Evolutionary conservation across 768 basidiomycete species (phyloP).

Genomic region (Trametes sanguinea): DNA sequence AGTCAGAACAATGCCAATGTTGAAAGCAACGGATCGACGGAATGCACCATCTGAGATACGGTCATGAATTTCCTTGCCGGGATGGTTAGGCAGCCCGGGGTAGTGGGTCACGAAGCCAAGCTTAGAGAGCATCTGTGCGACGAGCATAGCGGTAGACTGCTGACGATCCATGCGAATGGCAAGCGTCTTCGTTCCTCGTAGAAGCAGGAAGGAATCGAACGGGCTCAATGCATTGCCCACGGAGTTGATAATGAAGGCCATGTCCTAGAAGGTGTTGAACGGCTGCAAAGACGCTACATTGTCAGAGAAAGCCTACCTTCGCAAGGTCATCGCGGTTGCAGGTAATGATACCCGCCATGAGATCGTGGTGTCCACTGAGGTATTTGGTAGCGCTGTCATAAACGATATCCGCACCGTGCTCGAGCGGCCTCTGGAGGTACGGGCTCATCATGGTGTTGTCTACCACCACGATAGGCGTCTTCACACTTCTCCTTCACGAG

Average conservation of each 20-base stretch:
- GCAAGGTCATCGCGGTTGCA: conserved; percentile 91
- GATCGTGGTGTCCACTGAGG: conserved; percentile 95
- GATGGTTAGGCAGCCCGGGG: conserved; percentile 84
- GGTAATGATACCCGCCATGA: conserved; percentile 96
- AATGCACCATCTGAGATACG: conserved; percentile 91
- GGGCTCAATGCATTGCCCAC: conserved; percentile 94
- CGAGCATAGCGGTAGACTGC: conserved; percentile 75
- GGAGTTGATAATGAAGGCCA: conserved; percentile 90
- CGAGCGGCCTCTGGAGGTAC: conserved; percentile 91
- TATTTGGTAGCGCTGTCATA: conserved; percentile 99
- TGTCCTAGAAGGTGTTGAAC: conserved; percentile 51
- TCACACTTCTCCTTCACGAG: conserved; percentile 83
- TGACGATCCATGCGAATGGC: conserved; percentile 96
- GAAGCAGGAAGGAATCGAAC: conserved; percentile 94
- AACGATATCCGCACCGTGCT: conserved; percentile 95
- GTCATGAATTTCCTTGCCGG: conserved; percentile 84
- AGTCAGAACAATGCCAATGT: too few relatives aligned
- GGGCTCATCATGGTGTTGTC: conserved; percentile 99
- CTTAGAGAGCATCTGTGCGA: conserved; percentile 81
- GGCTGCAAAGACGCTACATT: conserved; percentile 1
- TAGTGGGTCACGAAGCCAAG: conserved; percentile 93
- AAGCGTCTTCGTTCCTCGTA: conserved; percentile 95
- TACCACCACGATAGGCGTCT: conserved; percentile 81
- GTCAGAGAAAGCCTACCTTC: conserved; percentile 51
- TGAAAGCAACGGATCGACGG: too few relatives aligned